phyloP scores from a whole-genome alignment of 768 basidiomycete genomes.

The Termitomyces sp. region DNA sequence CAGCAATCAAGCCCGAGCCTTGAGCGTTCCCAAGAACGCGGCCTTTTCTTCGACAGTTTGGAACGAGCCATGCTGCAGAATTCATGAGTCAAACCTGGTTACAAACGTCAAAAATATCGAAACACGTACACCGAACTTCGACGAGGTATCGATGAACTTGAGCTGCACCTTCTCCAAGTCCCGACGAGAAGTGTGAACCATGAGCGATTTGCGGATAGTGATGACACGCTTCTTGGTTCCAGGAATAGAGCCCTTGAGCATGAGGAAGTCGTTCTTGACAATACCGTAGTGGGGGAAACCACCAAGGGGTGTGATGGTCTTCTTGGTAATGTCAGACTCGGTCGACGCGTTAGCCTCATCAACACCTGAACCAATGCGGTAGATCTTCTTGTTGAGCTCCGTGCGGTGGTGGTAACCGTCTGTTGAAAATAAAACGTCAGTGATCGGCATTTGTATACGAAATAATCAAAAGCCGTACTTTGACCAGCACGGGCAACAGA shows the following conservation, averaged over 20 bases:
- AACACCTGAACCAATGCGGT: constrained; percentile 81
- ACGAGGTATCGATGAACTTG: constrained; percentile 98
- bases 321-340: constrained; percentile 91
- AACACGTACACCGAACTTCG: constrained; percentile 87
- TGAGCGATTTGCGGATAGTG: constrained; percentile 95
- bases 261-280: constrained; percentile 97
- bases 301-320: constrained; percentile 94
- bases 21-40: constrained; percentile 91
- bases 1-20: constrained; percentile 64
- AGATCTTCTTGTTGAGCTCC: constrained; percentile 98
- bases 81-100: not conserved
- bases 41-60: constrained; percentile 96
- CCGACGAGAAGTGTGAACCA: constrained; percentile 92
- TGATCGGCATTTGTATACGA: not conserved
- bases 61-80: constrained; percentile 84
- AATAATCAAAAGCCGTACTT: constrained; percentile 54
- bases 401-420: constrained; percentile 97
- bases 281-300: constrained; percentile 99
- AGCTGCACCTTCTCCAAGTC: constrained; percentile 97
- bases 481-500: constrained; percentile 99
- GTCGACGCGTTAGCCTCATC: constrained; percentile 89
- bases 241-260: constrained; percentile 94
- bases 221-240: constrained; percentile 98
- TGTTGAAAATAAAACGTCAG: constrained; percentile 23
- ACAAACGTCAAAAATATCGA: not conserved